A percentile compares a stretch with the other conserved stretches of the same genome.
These are phyloP conservation scores for Delonix regia DNA, from an alignment of 306 rosid genomes.

Conservation along the genomic window DNA sequence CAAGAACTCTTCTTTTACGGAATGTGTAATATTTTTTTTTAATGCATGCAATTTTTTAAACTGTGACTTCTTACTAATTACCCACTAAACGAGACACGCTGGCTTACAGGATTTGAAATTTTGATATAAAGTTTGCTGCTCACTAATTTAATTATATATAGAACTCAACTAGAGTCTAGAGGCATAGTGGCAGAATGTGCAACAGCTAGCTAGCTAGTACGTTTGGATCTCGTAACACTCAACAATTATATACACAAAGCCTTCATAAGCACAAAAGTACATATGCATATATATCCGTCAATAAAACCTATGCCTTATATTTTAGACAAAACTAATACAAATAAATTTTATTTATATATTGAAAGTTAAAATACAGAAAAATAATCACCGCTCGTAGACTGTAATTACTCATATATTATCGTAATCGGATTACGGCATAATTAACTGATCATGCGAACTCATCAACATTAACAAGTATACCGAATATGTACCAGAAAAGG, in stretches of 20 bases:
- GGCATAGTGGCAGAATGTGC: too few species aligned
- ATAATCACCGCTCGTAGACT: not conserved
- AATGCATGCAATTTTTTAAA: not conserved
- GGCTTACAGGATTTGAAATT: not conserved
- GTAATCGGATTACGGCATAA: not conserved
- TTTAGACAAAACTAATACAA: not conserved
- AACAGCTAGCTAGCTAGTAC: too few species aligned
- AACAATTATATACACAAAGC: conserved; percentile 6
- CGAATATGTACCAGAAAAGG: too few species aligned
- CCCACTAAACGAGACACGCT: too few species aligned
- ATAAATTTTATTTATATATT: not conserved
- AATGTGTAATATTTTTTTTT: conserved; percentile 32
- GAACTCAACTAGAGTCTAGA: conserved; percentile 28
- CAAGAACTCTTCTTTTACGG: conserved; percentile 39
- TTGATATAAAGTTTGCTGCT: not conserved
- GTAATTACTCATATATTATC: not conserved
- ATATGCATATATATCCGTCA: not conserved
- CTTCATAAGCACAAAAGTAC: not conserved
- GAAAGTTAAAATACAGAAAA: not conserved
- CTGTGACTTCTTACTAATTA: not conserved
- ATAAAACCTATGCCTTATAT: not conserved
- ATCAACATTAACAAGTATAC: too few species aligned
- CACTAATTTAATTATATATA: conserved; percentile 2
- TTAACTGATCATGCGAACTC: not conserved
- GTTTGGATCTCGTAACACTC: conserved; percentile 43